phyloP scores from a whole-genome alignment of 2,329 filamentous ascomycete genomes.

The Monosporascus sp. region DNA sequence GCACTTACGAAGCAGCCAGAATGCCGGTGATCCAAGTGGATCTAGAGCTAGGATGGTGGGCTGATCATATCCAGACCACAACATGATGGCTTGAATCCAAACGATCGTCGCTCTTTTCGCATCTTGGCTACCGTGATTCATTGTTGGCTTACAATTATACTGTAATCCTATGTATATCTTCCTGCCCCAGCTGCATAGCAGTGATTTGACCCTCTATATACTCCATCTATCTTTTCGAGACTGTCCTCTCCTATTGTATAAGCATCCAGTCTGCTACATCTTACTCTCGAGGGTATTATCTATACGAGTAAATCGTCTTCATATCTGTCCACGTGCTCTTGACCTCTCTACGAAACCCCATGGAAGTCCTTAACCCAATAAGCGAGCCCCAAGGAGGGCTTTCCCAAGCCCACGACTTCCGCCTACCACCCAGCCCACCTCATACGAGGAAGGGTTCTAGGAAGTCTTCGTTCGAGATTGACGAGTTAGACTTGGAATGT shows the following conservation, averaged over 20 bases:
- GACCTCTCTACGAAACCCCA: background rate
- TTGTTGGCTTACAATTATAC: background rate
- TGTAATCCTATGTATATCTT: background rate
- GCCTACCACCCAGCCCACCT: conserved; percentile 35
- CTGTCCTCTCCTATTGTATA: background rate
- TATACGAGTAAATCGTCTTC: no score
- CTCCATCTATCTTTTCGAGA: background rate
- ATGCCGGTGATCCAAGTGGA: conserved; percentile 1
- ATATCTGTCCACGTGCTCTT: no score
- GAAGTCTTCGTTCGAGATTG: conserved; percentile 17
- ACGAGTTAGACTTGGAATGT: conserved; percentile 10
- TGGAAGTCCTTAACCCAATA: conserved; percentile 5
- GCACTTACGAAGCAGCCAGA: background rate
- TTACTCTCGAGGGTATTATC: background rate
- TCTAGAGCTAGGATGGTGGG: background rate
- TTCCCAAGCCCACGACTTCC: conserved; percentile 7
- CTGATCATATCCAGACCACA: background rate
- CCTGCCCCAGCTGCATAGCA: background rate
- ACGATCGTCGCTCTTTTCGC: background rate
- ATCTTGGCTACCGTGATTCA: background rate
- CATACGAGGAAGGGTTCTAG: conserved; percentile 33
- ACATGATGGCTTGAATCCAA: background rate
- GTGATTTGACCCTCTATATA: background rate
- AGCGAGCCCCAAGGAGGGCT: conserved; percentile 10
- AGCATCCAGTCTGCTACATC: background rate